Evolutionary conservation across 257 asterid genomes (phyloP).

Genomic region (Solanum tacnaense): DNA sequence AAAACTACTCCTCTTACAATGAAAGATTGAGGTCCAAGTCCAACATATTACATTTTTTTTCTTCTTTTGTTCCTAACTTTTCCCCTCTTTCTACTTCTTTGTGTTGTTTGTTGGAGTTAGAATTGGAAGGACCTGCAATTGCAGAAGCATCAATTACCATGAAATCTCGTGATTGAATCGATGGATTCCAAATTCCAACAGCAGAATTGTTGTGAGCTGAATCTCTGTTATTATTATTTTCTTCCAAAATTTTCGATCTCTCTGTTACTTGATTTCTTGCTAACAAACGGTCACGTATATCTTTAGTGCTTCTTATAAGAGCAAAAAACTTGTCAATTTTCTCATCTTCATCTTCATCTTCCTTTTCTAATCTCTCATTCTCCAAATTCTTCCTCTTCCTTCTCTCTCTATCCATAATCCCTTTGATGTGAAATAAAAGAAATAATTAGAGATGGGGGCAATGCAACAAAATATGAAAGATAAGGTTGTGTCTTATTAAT

Average conservation of each 20-base stretch:
- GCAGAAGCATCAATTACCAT: conserved; percentile 5
- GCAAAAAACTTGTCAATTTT: conserved; percentile 23
- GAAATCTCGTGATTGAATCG: conserved; percentile 13
- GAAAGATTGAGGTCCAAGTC: conserved; percentile 37
- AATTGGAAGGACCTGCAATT: background rate
- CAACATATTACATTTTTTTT: conserved; percentile 1
- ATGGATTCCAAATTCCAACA: conserved; percentile 3
- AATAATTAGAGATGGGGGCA: background rate
- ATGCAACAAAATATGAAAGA: background rate
- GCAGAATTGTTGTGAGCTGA: background rate
- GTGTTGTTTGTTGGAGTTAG: background rate
- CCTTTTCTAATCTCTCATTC: conserved; percentile 11
- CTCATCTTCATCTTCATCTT: conserved; percentile 15
- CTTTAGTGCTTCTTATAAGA: conserved; percentile 9
- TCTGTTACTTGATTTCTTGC: background rate
- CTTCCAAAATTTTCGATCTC: background rate
- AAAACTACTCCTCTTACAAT: background rate
- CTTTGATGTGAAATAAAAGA: background rate
- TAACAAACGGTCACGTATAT: conserved; percentile 7
- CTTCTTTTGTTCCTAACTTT: background rate
- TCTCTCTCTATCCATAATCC: conserved; percentile 5
- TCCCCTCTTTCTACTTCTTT: background rate
- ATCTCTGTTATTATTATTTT: background rate
- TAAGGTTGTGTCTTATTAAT: background rate
- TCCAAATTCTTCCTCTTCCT: conserved; percentile 11